Conservation (phyloP, 148 eudicot species). For the Rhododendron molle region DNA sequence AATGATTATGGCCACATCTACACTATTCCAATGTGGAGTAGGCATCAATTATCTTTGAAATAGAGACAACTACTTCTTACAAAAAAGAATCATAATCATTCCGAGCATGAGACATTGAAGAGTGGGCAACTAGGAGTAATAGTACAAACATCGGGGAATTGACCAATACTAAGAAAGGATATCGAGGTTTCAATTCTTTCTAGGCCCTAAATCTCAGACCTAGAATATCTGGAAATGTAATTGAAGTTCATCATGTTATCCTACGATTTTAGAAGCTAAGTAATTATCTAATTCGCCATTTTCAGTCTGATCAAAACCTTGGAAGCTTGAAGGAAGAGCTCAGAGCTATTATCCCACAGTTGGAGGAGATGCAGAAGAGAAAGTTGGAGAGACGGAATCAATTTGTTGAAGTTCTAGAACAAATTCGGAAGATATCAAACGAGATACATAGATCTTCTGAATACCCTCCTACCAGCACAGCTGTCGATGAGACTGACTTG, state of each 20-base stretch:
- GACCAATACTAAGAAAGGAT: background rate
- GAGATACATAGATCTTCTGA: slow-evolving; percentile 50
- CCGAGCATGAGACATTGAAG: background rate
- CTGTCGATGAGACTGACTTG: slow-evolving; percentile 65
- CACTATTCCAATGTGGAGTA: background rate
- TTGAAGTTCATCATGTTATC: background rate
- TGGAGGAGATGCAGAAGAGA: slow-evolving; percentile 79
- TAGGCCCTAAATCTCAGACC: background rate
- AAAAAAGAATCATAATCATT: background rate
- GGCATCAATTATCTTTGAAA: background rate
- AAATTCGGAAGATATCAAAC: slow-evolving; percentile 56
- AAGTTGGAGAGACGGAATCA: slow-evolving; percentile 68
- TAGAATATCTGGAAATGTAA: background rate
- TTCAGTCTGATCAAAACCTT: slow-evolving; percentile 61
- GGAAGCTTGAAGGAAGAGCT: slow-evolving; percentile 85
- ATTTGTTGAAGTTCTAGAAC: slow-evolving; percentile 56
- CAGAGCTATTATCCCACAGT: slow-evolving; percentile 55
- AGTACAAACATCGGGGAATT: background rate
- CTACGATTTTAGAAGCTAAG: background rate
- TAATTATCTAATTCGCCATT: background rate
- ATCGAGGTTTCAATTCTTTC: background rate
- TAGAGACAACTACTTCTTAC: background rate
- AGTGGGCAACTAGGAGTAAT: background rate
- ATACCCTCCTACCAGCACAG: slow-evolving; percentile 22
- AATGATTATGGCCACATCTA: background rate